These are phyloP conservation scores for Lachnum nothofagi DNA, from an alignment of 2,329 filamentous ascomycete genomes.

Conservation along the genomic window DNA sequence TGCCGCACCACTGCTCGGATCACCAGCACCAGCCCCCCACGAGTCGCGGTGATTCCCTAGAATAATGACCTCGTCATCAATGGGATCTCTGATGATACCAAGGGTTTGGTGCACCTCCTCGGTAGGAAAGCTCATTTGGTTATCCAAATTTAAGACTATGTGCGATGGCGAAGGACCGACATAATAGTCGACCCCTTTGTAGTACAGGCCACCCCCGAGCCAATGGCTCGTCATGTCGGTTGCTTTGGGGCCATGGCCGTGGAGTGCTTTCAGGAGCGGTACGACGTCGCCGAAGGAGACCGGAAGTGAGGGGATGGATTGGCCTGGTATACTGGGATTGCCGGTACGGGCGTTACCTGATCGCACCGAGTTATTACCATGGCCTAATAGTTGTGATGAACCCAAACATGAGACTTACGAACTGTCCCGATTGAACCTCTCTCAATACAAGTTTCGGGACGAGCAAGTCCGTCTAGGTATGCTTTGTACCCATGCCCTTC, in stretches of 20 bases:
- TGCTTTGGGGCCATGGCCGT: constrained; percentile 69
- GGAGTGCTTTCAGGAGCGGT: constrained; percentile 76
- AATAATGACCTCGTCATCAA: constrained; percentile 75
- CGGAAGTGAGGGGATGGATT: constrained; percentile 40
- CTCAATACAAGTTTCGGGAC: constrained; percentile 68
- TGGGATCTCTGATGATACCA: constrained; percentile 78
- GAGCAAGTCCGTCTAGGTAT: constrained; percentile 62
- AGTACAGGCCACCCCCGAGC: constrained; percentile 46
- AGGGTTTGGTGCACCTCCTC: constrained; percentile 84
- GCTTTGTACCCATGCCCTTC: neutral
- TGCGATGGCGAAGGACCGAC: constrained; percentile 7
- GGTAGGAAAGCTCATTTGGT: constrained; percentile 36
- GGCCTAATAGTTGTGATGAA: too few relatives aligned
- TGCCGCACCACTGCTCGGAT: constrained; percentile 74
- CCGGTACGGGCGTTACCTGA: too few relatives aligned
- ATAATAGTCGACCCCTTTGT: constrained; percentile 6
- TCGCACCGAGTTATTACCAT: too few relatives aligned
- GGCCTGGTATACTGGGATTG: constrained; percentile 76
- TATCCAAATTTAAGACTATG: constrained; percentile 61
- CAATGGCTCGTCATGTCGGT: constrained; percentile 34
- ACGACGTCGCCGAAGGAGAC: constrained; percentile 80
- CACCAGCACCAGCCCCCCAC: constrained; percentile 72
- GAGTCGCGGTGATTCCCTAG: constrained; percentile 84
- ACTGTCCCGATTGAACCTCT: constrained; percentile 48
- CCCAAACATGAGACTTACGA: too few relatives aligned